Conservation (phyloP, 1,284 basidiomycete genomes). For the Chalciporus sp. region DNA sequence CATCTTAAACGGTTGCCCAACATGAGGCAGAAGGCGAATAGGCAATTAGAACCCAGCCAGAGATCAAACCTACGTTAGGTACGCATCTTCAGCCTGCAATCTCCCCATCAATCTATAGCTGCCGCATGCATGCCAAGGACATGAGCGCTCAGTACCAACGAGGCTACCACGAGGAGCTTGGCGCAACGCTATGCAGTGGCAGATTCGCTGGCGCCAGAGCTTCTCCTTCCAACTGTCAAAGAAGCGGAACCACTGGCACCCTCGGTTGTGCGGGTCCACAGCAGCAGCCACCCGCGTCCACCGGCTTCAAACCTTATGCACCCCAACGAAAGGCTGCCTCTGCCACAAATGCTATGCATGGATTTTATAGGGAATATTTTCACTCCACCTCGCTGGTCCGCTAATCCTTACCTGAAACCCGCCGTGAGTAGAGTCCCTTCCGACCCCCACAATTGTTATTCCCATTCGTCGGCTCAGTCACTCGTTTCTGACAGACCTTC, state of each 20-base stretch:
- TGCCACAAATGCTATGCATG: background rate
- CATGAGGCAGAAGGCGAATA: no score
- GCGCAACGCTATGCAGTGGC: background rate
- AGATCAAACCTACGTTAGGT: background rate
- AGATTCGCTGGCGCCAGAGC: background rate
- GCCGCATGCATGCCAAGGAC: background rate
- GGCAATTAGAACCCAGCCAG: no score
- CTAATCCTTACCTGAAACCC: background rate
- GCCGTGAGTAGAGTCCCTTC: background rate
- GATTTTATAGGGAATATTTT: background rate
- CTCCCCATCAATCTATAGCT: no score
- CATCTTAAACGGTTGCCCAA: background rate
- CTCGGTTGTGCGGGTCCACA: no score
- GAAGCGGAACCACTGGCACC: background rate
- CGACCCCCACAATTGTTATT: background rate
- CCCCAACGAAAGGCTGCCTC: background rate
- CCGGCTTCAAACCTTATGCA: background rate
- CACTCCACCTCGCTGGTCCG: background rate
- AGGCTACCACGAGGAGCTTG: background rate
- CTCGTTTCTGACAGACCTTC: slow-evolving; percentile 2
- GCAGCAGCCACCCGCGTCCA: background rate
- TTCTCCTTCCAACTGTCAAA: background rate
- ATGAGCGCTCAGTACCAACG: background rate
- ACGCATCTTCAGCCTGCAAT: background rate
- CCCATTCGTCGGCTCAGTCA: background rate